A percentile compares a stretch with the other conserved stretches of the same genome.
Conservation (phyloP, 2,329 filamentous ascomycete species). For the Pseudogymnoascus sp. region DNA sequence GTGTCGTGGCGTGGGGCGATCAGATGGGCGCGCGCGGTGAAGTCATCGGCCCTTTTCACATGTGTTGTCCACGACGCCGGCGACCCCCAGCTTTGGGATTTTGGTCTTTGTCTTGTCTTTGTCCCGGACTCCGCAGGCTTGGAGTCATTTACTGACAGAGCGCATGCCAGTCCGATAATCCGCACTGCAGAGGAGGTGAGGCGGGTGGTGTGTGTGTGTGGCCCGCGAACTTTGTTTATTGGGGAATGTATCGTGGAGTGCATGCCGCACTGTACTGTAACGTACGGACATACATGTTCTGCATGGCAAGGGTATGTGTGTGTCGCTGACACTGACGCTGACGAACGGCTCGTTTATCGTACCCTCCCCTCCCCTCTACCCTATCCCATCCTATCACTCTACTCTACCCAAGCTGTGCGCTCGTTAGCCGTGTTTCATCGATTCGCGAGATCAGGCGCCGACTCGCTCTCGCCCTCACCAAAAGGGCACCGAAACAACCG, state of each 20-base stretch:
- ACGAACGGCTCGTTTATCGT: conserved; percentile 2
- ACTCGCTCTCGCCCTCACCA: neutral
- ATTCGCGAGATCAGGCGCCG: neutral
- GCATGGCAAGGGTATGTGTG: neutral
- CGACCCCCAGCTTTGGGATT: neutral
- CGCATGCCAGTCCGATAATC: neutral
- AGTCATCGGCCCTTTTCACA: conserved; percentile 3
- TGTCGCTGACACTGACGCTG: neutral
- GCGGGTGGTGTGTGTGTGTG: neutral
- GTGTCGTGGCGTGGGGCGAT: neutral
- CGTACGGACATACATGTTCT: neutral
- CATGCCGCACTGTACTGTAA: neutral
- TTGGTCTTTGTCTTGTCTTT: neutral
- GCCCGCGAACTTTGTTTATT: neutral
- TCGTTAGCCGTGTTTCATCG: neutral
- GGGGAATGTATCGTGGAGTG: neutral
- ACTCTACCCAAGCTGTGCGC: neutral
- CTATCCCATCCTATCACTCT: too few relatives aligned
- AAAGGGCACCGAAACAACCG: neutral
- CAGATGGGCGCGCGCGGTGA: neutral
- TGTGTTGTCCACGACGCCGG: neutral
- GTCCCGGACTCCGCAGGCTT: neutral
- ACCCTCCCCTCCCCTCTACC: neutral
- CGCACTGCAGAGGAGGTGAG: neutral
- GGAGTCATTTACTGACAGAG: neutral